Percentiles rank a stretch among this genome's conserved stretches.
Conservation (phyloP, 208 protist genomes). For the Plasmodiophora brassicae region DNA sequence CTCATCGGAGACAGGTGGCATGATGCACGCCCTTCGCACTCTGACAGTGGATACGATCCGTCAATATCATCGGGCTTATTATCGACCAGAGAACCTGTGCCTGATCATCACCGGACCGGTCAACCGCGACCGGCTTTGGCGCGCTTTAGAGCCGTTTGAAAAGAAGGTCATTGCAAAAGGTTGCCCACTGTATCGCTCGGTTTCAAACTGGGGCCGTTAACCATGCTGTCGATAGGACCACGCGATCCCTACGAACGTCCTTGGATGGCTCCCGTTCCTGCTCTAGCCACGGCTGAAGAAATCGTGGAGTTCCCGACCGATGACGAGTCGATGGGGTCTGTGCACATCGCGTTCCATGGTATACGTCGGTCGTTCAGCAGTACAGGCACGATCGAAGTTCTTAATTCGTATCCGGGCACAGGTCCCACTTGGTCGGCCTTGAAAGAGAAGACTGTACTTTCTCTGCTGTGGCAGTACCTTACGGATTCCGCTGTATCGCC, state of each 20-base stretch:
- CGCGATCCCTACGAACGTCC: neutral
- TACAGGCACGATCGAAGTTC: too few species aligned
- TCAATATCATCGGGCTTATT: constrained; percentile 47
- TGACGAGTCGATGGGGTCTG: constrained; percentile 23
- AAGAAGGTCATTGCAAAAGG: neutral
- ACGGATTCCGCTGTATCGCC: constrained; percentile 38
- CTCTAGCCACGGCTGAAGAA: neutral
- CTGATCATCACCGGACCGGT: constrained; percentile 44
- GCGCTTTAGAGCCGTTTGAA: neutral
- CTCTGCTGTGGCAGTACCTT: constrained; percentile 12
- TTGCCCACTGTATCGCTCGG: neutral
- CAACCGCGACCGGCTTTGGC: neutral
- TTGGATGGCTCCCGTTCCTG: constrained; percentile 12
- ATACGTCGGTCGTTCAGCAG: neutral
- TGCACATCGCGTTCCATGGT: constrained; percentile 9
- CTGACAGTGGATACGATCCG: constrained; percentile 44
- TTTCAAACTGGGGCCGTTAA: constrained; percentile 19
- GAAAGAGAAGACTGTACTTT: neutral
- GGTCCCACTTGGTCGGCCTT: too few species aligned
- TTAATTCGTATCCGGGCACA: too few species aligned
- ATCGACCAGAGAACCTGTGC: constrained; percentile 46
- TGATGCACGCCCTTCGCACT: constrained; percentile 52
- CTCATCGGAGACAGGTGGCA: constrained; percentile 59
- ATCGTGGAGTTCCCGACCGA: constrained; percentile 37
- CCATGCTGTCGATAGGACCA: neutral